phyloP scores from a whole-genome alignment of 1,284 basidiomycete genomes.

The Volvariella surrecta region DNA sequence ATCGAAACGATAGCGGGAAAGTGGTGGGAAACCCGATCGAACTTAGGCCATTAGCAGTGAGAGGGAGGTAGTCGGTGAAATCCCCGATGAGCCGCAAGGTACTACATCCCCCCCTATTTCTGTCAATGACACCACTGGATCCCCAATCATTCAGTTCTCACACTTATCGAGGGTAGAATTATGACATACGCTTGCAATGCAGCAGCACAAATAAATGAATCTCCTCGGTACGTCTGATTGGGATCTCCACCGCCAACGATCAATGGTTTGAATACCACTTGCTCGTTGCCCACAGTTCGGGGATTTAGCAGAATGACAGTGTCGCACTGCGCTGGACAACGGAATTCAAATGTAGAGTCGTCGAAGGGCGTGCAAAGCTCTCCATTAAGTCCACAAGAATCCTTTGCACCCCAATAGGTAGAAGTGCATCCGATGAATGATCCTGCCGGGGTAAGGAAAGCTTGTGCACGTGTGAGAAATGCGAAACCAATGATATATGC shows the following conservation, averaged over 20 bases:
- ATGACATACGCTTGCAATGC: constrained; percentile 70
- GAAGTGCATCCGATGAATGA: constrained; percentile 64
- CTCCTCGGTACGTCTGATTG: constrained; percentile 69
- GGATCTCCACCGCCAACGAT: constrained; percentile 78
- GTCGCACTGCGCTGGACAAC: constrained; percentile 74
- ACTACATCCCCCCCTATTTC: constrained; percentile 72
- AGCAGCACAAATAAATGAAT: constrained; percentile 80
- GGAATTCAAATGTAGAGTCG: constrained; percentile 58
- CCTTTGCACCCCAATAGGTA: constrained; percentile 61
- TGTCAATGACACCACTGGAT: constrained; percentile 56
- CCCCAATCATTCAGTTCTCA: background rate
- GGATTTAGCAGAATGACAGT: constrained; percentile 67
- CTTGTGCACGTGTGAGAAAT: constrained; percentile 67
- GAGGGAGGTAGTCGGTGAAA: constrained; percentile 60
- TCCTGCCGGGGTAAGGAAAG: constrained; percentile 54
- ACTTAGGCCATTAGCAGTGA: constrained; percentile 52
- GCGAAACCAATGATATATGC: constrained; percentile 68
- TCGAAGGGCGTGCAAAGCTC: constrained; percentile 59
- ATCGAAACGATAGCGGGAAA: constrained; percentile 55
- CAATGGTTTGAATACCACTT: constrained; percentile 63
- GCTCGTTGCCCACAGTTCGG: constrained; percentile 63
- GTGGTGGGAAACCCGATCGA: constrained; percentile 68
- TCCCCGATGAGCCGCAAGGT: constrained; percentile 61
- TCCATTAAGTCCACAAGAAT: constrained; percentile 76
- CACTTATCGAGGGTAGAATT: background rate